Conservation (phyloP, 2,329 filamentous ascomycete genomes). For the Aspergillus pseudoterreus region DNA sequence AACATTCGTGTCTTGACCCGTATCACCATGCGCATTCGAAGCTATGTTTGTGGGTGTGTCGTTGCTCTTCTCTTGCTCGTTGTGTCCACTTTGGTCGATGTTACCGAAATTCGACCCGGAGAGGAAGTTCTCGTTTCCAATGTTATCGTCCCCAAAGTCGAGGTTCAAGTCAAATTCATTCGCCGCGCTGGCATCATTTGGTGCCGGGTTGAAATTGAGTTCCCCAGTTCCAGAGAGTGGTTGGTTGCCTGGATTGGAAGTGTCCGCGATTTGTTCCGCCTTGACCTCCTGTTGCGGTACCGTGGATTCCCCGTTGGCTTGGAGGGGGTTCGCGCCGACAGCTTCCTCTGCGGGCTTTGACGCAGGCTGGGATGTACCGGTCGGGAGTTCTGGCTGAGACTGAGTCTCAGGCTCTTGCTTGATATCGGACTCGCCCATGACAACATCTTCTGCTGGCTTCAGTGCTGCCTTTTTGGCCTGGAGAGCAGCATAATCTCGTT, state of each 20-base stretch:
- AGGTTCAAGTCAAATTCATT: conserved; percentile 39
- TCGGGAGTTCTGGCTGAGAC: conserved; percentile 17
- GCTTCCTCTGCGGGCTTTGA: conserved; percentile 14
- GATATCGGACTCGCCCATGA: conserved; percentile 24
- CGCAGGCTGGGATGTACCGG: conserved; percentile 16
- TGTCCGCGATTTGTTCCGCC: conserved; percentile 20
- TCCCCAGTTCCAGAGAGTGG: conserved; percentile 25
- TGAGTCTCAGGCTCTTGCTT: conserved; percentile 13
- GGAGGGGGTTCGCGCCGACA: conserved; percentile 5
- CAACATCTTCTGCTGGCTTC: conserved; percentile 25
- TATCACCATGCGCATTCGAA: conserved; percentile 28
- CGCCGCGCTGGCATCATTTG: conserved; percentile 29
- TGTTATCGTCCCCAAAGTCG: conserved; percentile 37
- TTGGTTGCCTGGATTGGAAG: conserved; percentile 16
- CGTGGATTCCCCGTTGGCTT: conserved; percentile 10
- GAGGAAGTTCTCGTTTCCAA: conserved; percentile 37
- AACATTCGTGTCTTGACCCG: conserved; percentile 28
- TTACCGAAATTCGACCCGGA: conserved; percentile 29
- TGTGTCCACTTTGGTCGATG: conserved; percentile 12
- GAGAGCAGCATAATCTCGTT: conserved; percentile 39
- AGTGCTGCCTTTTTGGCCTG: conserved; percentile 29
- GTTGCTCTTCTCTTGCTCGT: conserved; percentile 13
- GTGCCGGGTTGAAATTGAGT: conserved; percentile 40
- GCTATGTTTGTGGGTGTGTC: conserved; percentile 15
- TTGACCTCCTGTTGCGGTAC: conserved; percentile 14